Evolutionary conservation across 305 asterid species (phyloP).

Genomic region (Fraxinus dipetala): DNA sequence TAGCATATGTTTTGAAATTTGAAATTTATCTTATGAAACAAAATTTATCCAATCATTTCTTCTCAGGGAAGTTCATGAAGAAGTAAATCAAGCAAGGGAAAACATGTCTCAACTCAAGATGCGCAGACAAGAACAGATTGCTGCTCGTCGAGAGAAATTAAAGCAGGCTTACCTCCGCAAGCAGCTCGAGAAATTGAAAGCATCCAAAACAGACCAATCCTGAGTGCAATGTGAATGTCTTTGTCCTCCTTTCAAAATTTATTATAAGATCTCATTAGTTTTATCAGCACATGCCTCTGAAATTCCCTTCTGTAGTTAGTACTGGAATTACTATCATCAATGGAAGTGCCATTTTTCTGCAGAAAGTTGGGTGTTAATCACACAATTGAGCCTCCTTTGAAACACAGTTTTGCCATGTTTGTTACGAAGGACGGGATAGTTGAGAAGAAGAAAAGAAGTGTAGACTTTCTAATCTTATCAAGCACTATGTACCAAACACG

Average conservation of each 20-base stretch:
- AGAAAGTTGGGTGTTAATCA: background rate
- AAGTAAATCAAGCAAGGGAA: constrained; percentile 83
- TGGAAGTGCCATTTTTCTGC: background rate
- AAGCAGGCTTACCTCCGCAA: constrained; percentile 83
- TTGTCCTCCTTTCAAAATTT: background rate
- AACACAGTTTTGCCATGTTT: background rate
- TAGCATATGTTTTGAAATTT: background rate
- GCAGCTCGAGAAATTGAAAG: constrained; percentile 82
- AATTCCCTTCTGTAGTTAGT: background rate
- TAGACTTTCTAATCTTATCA: background rate
- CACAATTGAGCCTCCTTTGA: background rate
- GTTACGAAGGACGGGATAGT: background rate
- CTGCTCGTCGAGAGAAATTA: constrained; percentile 75
- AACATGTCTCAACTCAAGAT: constrained; percentile 69
- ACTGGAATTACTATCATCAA: background rate
- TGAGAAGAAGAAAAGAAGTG: background rate
- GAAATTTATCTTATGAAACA: background rate
- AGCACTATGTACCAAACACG: background rate
- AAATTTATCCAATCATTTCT: background rate
- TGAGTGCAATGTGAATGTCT: constrained; percentile 15
- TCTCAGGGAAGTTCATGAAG: constrained; percentile 91
- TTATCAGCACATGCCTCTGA: background rate
- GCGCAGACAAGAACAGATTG: constrained; percentile 77
- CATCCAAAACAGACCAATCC: constrained; percentile 59
- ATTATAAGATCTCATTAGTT: background rate